Base-by-base conservation (phyloP, 768 basidiomycete species). In the Tubosaeta sp. region DNA sequence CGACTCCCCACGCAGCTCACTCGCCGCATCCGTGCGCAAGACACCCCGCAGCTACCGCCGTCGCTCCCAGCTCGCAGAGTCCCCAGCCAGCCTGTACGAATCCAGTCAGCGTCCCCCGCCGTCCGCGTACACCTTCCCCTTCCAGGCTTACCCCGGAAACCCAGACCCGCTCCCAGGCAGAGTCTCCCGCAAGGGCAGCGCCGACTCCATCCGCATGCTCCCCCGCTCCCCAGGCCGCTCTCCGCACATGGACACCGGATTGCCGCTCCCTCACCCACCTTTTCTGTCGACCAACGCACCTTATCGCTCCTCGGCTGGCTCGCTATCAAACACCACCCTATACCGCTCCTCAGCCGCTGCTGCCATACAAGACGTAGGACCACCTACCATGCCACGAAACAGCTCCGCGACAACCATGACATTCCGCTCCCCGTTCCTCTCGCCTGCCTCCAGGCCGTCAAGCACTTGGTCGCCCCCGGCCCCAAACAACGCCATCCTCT, bases 351-450 rank as follows among this genome's bases (percentile, higher is more conserved):
- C 54, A 44, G 68, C 57, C 48, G 66, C 62, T 1, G 58, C 66
- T 0, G 57, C 48, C 25, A 45, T 65, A 1, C 7, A 59, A 2
- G 65, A 66, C 8, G 22, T 10, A 0, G 41, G 48, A 10, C 16
- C 53, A 2, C 45, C 59, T 27, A 11, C 45, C 6, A 55, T 78
- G 45, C 79, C 81, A 13, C 65, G 80, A 29, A 67, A 61, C 27
- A 63, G 65, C 48, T 76, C 72, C 19, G 68, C 73, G 1, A 77
- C 75, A 35, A 77, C 75, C 6, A 55, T 68, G 10, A 60, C 53
- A 13, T 88, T 89, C 72, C 80, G 86, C 25, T 72, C 79, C 0
- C 84, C 86, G 1, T 87, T 87, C 71, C 79, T 87, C 48, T 79
- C 84, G 4, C 87, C 86, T 0, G 77, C 85, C 1, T 84, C 83